These are phyloP conservation scores for Penicillium sp. DNA, from an alignment of 2,329 filamentous ascomycete genomes.

Conservation along the genomic window DNA sequence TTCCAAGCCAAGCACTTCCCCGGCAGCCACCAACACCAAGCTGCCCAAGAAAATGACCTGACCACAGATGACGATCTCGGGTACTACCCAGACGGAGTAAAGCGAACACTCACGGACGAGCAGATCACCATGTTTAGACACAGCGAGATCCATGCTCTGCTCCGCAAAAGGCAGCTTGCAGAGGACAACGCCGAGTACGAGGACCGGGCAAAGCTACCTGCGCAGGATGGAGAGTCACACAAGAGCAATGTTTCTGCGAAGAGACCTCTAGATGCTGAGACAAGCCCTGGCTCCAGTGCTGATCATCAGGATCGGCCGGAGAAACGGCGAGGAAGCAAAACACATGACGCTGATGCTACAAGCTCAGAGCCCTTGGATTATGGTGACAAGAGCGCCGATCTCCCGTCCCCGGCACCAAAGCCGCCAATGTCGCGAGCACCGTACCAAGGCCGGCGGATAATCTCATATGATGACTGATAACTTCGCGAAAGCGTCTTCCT, in stretches of 20 bases:
- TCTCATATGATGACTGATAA: constrained; percentile 41
- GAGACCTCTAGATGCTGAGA: neutral
- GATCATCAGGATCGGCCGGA: neutral
- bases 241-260: neutral
- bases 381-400: constrained; percentile 19
- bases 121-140: constrained; percentile 90
- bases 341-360: constrained; percentile 9
- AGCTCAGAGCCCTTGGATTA: constrained; percentile 52
- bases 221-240: neutral
- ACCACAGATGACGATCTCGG: constrained; percentile 65
- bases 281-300: neutral
- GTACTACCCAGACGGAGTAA: constrained; percentile 82
- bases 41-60: constrained; percentile 16
- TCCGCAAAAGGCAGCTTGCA: constrained; percentile 52
- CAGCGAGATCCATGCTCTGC: constrained; percentile 76
- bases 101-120: constrained; percentile 86
- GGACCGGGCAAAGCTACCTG: constrained; percentile 8
- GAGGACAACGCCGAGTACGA: constrained; percentile 31
- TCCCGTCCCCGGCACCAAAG: neutral
- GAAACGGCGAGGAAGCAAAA: neutral
- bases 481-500: neutral
- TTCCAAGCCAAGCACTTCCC: constrained; percentile 65
- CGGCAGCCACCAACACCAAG: constrained; percentile 7
- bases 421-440: constrained; percentile 4
- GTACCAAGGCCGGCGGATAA: constrained; percentile 34